Percentiles rank a stretch among this genome's conserved stretches.
phyloP scores from a whole-genome alignment of 2,329 filamentous ascomycete species.

The Arthrobotrys sinensis region DNA sequence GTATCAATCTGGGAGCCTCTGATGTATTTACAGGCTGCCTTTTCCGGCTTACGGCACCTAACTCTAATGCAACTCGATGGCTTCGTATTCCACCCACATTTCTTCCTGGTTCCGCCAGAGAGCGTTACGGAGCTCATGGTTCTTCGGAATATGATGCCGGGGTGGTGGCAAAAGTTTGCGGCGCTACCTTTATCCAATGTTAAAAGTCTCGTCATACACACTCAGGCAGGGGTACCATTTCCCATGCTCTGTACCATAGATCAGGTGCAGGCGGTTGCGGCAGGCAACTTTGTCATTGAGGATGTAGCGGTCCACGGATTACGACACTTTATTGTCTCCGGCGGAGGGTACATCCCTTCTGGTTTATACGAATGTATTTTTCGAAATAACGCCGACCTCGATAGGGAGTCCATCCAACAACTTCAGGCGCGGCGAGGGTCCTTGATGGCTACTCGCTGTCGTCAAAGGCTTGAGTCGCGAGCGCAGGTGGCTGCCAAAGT shows the following conservation, averaged over 20 bases:
- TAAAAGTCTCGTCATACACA: background rate
- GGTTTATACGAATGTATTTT: background rate
- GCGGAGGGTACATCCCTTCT: background rate
- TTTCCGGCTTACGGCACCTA: background rate
- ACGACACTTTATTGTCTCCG: background rate
- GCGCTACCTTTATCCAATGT: background rate
- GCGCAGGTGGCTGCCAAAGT: background rate
- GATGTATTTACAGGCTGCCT: background rate
- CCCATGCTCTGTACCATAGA: too few relatives aligned
- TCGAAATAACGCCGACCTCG: background rate
- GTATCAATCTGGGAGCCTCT: too few relatives aligned
- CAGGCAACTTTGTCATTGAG: background rate
- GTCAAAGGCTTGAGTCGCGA: background rate
- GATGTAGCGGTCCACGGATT: background rate
- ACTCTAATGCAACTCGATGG: background rate
- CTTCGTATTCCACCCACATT: slow-evolving; percentile 4
- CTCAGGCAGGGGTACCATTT: too few relatives aligned
- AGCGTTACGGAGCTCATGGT: background rate
- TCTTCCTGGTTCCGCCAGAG: slow-evolving; percentile 11
- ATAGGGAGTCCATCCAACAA: background rate
- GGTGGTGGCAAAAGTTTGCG: slow-evolving; percentile 4
- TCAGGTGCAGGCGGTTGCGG: too few relatives aligned
- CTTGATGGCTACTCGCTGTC: background rate
- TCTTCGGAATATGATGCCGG: background rate
- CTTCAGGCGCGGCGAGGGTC: background rate